A percentile compares a stretch with the other conserved stretches of the same genome.
phyloP scores from a whole-genome alignment of 169 alveolate species.

The Miamiensis avidus region DNA sequence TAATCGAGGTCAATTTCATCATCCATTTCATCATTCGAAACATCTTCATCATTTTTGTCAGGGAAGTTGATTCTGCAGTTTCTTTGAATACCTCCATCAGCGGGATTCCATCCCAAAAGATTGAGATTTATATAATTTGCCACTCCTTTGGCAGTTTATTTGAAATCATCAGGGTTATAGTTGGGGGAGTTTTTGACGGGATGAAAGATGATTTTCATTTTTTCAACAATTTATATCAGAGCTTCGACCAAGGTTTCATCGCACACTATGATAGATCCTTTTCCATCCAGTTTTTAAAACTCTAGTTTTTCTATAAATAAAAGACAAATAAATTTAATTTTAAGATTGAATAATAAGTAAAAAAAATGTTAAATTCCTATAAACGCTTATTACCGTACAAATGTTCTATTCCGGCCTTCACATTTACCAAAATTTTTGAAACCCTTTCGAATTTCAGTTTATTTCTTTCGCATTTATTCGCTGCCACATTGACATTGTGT shows the following conservation, averaged over 20 bases:
- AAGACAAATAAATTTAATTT: not conserved
- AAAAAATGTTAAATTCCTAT: slow-evolving; percentile 10
- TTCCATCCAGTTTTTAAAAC: slow-evolving; percentile 53
- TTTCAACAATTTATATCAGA: slow-evolving; percentile 55
- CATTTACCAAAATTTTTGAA: slow-evolving; percentile 66
- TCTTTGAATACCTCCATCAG: slow-evolving; percentile 45
- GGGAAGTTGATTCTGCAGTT: slow-evolving; percentile 67
- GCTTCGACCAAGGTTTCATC: slow-evolving; percentile 72
- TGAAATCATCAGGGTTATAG: slow-evolving; percentile 47
- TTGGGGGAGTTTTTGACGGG: slow-evolving; percentile 49
- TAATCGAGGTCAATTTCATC: slow-evolving; percentile 41
- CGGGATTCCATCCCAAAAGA: slow-evolving; percentile 22
- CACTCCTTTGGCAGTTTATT: slow-evolving; percentile 45
- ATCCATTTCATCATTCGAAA: slow-evolving; percentile 64
- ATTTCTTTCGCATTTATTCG: slow-evolving; percentile 68
- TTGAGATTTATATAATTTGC: slow-evolving; percentile 44
- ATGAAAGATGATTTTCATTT: slow-evolving; percentile 39
- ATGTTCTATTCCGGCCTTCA: slow-evolving; percentile 87
- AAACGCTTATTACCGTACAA: slow-evolving; percentile 56
- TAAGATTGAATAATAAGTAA: not conserved
- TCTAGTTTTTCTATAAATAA: not conserved
- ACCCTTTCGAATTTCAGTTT: slow-evolving; percentile 80
- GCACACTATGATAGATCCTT: slow-evolving; percentile 57
- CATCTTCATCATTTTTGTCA: slow-evolving; percentile 71
- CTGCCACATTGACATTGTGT: slow-evolving; percentile 68